Conservation (phyloP, 306 rosid genomes). For the Cicer arietinum region DNA sequence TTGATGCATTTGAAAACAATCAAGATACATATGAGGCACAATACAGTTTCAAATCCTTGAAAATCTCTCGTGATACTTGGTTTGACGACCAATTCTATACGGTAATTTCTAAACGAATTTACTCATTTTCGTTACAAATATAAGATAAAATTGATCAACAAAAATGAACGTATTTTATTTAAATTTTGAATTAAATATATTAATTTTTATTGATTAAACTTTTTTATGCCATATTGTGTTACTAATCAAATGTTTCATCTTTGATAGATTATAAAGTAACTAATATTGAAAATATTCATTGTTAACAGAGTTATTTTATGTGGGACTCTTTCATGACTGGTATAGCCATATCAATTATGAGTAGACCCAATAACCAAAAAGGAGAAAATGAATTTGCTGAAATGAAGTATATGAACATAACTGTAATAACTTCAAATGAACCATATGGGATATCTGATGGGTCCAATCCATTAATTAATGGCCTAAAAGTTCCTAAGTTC, state of each 20-base stretch:
- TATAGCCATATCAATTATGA: constrained; percentile 82
- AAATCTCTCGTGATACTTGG: constrained; percentile 84
- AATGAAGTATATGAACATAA: constrained; percentile 86
- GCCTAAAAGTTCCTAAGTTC: constrained; percentile 64
- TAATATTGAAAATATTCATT: constrained; percentile 22
- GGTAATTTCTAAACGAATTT: constrained; percentile 50
- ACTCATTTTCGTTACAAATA: too few relatives aligned
- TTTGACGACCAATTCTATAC: constrained; percentile 65
- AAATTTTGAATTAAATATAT: too few relatives aligned
- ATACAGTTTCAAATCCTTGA: constrained; percentile 79
- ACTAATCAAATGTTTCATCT: not conserved
- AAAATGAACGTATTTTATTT: too few relatives aligned
- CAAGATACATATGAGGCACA: constrained; percentile 79
- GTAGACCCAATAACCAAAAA: constrained; percentile 51
- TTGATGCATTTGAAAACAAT: constrained; percentile 63
- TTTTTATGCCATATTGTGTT: too few relatives aligned
- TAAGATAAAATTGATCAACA: too few relatives aligned
- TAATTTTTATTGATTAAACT: too few relatives aligned
- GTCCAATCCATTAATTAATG: constrained; percentile 82
- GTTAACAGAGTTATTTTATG: constrained; percentile 81
- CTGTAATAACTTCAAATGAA: constrained; percentile 82
- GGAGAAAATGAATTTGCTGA: constrained; percentile 87
- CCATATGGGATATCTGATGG: constrained; percentile 86
- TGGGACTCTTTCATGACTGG: constrained; percentile 93
- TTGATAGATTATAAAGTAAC: constrained; percentile 31